A percentile compares a stretch with the other conserved stretches of the same genome.
Conservation (phyloP, 805 yeast species). For the Nakazawaea sp. region DNA sequence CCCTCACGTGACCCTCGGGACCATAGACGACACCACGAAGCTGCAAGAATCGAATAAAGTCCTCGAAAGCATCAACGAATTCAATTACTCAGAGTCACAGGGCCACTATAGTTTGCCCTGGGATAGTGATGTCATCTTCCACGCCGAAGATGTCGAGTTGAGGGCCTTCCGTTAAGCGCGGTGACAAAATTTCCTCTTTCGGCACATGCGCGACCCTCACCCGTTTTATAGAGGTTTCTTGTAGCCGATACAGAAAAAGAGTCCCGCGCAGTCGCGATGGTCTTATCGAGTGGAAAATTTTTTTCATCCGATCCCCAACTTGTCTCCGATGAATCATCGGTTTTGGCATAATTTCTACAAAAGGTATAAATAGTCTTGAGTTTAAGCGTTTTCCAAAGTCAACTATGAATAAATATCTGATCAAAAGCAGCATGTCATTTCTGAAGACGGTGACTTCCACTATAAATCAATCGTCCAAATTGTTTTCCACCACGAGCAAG, state of each 20-base stretch:
- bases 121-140: slow-evolving; percentile 1
- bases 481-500: slow-evolving; percentile 16
- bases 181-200: slow-evolving; percentile 7
- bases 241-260: too few relatives aligned
- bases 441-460: background rate
- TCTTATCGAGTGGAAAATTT: too few relatives aligned
- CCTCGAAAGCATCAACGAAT: slow-evolving; percentile 18
- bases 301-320: too few relatives aligned
- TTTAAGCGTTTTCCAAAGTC: too few relatives aligned
- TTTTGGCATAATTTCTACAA: too few relatives aligned
- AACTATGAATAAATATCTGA: too few relatives aligned
- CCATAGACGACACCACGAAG: slow-evolving; percentile 32
- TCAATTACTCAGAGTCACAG: slow-evolving; percentile 9
- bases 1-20: slow-evolving; percentile 75
- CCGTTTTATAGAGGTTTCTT: too few relatives aligned
- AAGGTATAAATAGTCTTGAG: too few relatives aligned
- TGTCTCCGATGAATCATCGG: too few relatives aligned
- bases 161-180: slow-evolving; percentile 19
- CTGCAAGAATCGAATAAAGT: slow-evolving; percentile 49
- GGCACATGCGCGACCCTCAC: slow-evolving; percentile 8
- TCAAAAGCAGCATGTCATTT: background rate
- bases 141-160: slow-evolving; percentile 29
- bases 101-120: slow-evolving; percentile 1
- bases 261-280: too few relatives aligned
- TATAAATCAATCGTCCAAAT: slow-evolving; percentile 13